These are phyloP conservation scores for Phascolomyces articulosus DNA, from an alignment of 371 early-diverging fungal species.

Conservation along the genomic window DNA sequence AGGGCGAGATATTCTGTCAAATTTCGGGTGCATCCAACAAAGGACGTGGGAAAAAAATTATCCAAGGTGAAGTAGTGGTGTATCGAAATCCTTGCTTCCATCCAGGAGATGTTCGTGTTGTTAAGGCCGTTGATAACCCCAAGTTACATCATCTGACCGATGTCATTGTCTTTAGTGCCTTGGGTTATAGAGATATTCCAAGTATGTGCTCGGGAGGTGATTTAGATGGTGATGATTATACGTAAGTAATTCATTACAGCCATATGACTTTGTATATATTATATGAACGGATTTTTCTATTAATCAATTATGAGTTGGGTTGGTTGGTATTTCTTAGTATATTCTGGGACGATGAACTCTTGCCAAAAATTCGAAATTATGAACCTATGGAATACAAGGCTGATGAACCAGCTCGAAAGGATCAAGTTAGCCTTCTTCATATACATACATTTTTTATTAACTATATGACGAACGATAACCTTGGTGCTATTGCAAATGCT, in stretches of 20 bases:
- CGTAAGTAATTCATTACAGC: conserved; percentile 26
- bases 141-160: conserved; percentile 63
- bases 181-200: conserved; percentile 74
- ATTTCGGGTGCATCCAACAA: conserved; percentile 28
- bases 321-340: conserved; percentile 35
- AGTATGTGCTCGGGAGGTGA: conserved; percentile 86
- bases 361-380: conserved; percentile 44
- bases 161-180: conserved; percentile 80
- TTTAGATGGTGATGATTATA: conserved; percentile 85
- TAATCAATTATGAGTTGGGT: no score
- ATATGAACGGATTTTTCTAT: no score
- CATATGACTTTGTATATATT: no score
- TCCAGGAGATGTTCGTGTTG: conserved; percentile 83
- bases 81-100: conserved; percentile 81
- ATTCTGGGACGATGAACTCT: conserved; percentile 71
- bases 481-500: conserved; percentile 80
- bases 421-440: conserved; percentile 55
- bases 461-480: conserved; percentile 72
- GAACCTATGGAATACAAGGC: conserved; percentile 69
- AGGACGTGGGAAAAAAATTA: conserved; percentile 27
- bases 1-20: conserved; percentile 74
- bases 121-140: conserved; percentile 65
- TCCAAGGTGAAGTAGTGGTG: conserved; percentile 56
- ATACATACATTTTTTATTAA: conserved; percentile 76
- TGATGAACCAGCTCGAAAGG: conserved; percentile 29